Conservation (phyloP, 495 filamentous ascomycete genomes). For the Apodospora peruviana region DNA sequence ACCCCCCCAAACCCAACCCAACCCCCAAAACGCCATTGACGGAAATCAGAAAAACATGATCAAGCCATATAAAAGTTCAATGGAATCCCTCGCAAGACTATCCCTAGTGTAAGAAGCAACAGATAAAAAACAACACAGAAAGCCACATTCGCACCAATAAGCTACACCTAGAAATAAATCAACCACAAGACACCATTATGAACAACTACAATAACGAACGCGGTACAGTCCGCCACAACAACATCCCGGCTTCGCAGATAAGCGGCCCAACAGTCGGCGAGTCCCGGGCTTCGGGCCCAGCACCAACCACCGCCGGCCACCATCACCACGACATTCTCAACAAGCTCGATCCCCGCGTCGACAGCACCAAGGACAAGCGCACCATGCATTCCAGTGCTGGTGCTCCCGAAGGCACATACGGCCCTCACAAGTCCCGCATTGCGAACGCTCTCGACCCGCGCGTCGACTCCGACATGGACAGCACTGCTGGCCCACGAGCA, state of each 20-base stretch:
- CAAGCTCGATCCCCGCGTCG: slow-evolving; percentile 60
- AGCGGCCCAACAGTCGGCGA: slow-evolving; percentile 15
- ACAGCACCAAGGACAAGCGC: slow-evolving; percentile 43
- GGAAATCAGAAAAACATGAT: too few relatives aligned
- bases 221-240: slow-evolving; percentile 5
- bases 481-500: neutral
- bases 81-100: too few relatives aligned
- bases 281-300: slow-evolving; percentile 22
- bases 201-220: slow-evolving; percentile 7
- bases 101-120: too few relatives aligned
- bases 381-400: slow-evolving; percentile 2
- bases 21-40: too few relatives aligned
- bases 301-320: slow-evolving; percentile 34
- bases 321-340: slow-evolving; percentile 58
- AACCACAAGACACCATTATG: slow-evolving; percentile 3
- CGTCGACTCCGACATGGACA: slow-evolving; percentile 15
- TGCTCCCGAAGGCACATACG: slow-evolving; percentile 34
- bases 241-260: neutral
- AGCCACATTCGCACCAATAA: neutral
- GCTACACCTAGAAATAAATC: neutral
- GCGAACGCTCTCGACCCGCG: slow-evolving; percentile 28
- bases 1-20: too few relatives aligned
- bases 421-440: slow-evolving; percentile 34
- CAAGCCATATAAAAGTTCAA: too few relatives aligned
- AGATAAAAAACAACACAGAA: slow-evolving; percentile 1